Percentiles rank a stretch among this genome's conserved stretches.
Evolutionary conservation across 768 basidiomycete species (phyloP).

Genomic region (Flagelloscypha sp.): DNA sequence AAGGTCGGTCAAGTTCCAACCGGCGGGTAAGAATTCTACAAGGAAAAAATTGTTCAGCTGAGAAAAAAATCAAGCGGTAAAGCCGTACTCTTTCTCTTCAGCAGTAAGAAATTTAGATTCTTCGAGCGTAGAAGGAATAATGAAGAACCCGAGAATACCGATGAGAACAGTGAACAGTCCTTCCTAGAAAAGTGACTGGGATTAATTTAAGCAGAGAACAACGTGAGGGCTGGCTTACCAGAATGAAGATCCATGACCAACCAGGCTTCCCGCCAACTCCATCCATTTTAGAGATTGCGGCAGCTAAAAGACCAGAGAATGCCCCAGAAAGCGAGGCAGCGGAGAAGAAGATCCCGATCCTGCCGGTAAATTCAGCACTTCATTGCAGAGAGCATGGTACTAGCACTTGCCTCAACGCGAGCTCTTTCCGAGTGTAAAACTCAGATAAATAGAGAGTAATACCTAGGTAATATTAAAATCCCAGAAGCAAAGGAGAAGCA

Average conservation of each 20-base stretch:
- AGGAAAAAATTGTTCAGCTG: slow-evolving; percentile 7
- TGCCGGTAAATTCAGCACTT: slow-evolving; percentile 1
- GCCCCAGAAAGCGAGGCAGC: slow-evolving; percentile 51
- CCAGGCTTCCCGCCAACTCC: slow-evolving; percentile 45
- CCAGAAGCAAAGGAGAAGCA: no score
- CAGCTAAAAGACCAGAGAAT: slow-evolving; percentile 62
- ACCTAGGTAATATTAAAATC: no score
- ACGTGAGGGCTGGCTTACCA: slow-evolving; percentile 20
- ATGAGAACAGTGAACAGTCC: slow-evolving; percentile 57
- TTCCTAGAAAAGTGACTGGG: slow-evolving; percentile 24
- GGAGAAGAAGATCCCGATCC: slow-evolving; percentile 18
- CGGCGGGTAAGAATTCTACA: slow-evolving; percentile 1
- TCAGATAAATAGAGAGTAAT: slow-evolving; percentile 4
- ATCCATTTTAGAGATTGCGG: slow-evolving; percentile 57
- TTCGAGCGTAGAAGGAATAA: slow-evolving; percentile 38
- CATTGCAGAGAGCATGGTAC: not conserved
- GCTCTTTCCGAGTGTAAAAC: slow-evolving; percentile 5
- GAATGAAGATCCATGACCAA: slow-evolving; percentile 65
- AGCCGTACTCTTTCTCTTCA: slow-evolving; percentile 42
- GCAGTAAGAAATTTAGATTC: slow-evolving; percentile 41
- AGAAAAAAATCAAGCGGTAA: slow-evolving; percentile 10
- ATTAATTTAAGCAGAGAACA: not conserved
- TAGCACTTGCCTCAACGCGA: not conserved
- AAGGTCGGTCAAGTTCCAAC: not conserved
- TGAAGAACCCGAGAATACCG: slow-evolving; percentile 40